phyloP scores from a whole-genome alignment of 352 stramenopile species.

The Phytophthora kernoviae region DNA sequence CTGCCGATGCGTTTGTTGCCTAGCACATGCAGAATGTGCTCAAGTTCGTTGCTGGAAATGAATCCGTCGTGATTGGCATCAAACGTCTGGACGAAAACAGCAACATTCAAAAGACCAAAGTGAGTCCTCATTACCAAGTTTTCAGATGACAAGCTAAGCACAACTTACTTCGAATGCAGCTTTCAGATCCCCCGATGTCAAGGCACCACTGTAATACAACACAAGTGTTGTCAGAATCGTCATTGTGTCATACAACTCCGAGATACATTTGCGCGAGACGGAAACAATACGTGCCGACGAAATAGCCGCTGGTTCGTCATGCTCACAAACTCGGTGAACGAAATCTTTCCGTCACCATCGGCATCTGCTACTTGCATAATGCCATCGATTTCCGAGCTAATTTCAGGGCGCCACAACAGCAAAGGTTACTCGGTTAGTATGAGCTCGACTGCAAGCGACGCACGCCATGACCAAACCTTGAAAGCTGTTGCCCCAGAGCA shows the following conservation, averaged over 20 bases:
- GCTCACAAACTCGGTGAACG: constrained; percentile 76
- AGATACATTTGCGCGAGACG: too few relatives aligned
- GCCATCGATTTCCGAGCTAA: constrained; percentile 59
- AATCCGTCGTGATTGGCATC: constrained; percentile 75
- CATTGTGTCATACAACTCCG: too few relatives aligned
- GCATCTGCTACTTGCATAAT: constrained; percentile 76
- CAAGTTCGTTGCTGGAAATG: constrained; percentile 69
- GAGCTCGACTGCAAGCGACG: not conserved
- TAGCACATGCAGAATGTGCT: constrained; percentile 65
- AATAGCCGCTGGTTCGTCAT: constrained; percentile 83
- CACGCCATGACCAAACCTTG: constrained; percentile 28
- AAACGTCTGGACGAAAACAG: constrained; percentile 45
- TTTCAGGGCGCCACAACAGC: constrained; percentile 8
- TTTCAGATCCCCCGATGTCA: constrained; percentile 60
- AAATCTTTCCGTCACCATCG: constrained; percentile 77
- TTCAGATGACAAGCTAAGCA: too few relatives aligned
- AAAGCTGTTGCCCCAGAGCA: constrained; percentile 61
- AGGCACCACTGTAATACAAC: constrained; percentile 41
- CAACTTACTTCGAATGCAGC: constrained; percentile 60
- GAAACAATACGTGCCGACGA: constrained; percentile 35
- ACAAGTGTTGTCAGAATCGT: not conserved
- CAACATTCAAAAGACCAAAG: too few relatives aligned
- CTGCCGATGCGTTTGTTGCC: constrained; percentile 52
- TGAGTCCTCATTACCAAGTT: too few relatives aligned
- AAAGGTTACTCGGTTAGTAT: constrained; percentile 1